Evolutionary conservation across 2,329 filamentous ascomycete genomes (phyloP), one percentile per base, ranked within the genome.

Genomic region (Rachicladosporium sp.): DNA sequence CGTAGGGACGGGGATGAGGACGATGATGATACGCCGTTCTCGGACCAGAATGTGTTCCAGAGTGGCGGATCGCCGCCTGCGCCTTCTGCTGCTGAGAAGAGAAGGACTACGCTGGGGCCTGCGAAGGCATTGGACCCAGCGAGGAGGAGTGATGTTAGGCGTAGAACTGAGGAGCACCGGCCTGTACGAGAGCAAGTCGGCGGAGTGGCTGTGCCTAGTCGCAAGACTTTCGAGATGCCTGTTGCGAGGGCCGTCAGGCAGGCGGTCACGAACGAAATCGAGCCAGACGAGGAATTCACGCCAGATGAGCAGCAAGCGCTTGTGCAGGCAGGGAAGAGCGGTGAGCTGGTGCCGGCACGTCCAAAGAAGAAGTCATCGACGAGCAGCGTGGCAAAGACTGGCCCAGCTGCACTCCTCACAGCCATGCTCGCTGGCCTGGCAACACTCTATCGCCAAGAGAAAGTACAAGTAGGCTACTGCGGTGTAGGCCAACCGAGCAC

Each of bases 391-490:
- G 63, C 78, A 27, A 73, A 74, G 43, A 76, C 76, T 0, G 80
- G 85, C 10, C 68, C 89, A 2, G 76, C 77, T 58, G 74, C 87
- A 4, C 68, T 95, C 2, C 58, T 89, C 3, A 57, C 82, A 12
- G 78, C 81, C 0, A 63, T 91, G 7, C 60, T 91, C 5, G 73
- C 73, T 27, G 77, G 80, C 1, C 85, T 93, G 47, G 81, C 72
- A 23, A 75, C 75, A 6, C 91, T 88, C 74, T 98, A 88, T 67
- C 73, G 89, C 36, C 85, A 94, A 57, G 91, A 98, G 62, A 96
- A 96, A 69, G 68, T 94, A n/a, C 82, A 85, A 10, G 85, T 96
- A 12, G 91, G 93, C 29, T 98, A 93, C 57, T 98, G 91, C 57
- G 87, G 88, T 9, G 74, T 93, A 38, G 91, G 67, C 3, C 45